Base-by-base conservation (phyloP, 345 rosid genomes). In the Cardamine resedifolia region DNA sequence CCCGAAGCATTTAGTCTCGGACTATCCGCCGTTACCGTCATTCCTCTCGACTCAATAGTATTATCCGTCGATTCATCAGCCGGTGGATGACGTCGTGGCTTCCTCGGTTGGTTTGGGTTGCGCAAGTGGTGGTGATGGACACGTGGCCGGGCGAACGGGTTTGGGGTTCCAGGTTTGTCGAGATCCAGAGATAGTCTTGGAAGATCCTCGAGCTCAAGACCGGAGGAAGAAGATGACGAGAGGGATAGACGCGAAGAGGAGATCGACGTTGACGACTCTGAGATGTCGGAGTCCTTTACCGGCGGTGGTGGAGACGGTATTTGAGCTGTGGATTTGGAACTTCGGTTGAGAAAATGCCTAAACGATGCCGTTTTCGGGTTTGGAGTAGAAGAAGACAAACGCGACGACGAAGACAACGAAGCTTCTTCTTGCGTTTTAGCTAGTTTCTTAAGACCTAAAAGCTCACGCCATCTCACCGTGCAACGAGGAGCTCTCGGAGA, bases 1-100 rank as follows among this genome's bases (percentile, higher is more conserved):
- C 99, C 99, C 5, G 97, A 95, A 0, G 99, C 88, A 51, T 95
- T 95, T 76, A 95, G 78, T 68, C 99, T 87, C 4, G 99, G 99
- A 57, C 97, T 90, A 75, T 95, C 97, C 3, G 87, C 93, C 3
- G 98, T 87, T 12, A 87, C 93, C 0, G 96, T 82, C n/a, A 87
- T 82, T 6, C 84, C 96, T 51, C 90, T 83, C 65, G 84, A 81
- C 21, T 62, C 75, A 1, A 34, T 34, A 19, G 18, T 3, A 28
- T 81, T 63, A 21, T 68, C 76, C 34, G 77, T 80, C 0, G 86
- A 66, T 60, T 81, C 82, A 20, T 73, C 85, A 33, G 79, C 19
- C 24, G 45, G 30, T 41, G 78, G 7, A 72, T 81, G 83, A 38
- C 86, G 76, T 33, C 86, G 78, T 53, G 92, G 96, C 58, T 92